Percentiles rank a stretch among this genome's conserved stretches.
These are phyloP conservation scores for Colletotrichum sp. DNA, from an alignment of 2,329 filamentous ascomycete species.

Conservation along the genomic window DNA sequence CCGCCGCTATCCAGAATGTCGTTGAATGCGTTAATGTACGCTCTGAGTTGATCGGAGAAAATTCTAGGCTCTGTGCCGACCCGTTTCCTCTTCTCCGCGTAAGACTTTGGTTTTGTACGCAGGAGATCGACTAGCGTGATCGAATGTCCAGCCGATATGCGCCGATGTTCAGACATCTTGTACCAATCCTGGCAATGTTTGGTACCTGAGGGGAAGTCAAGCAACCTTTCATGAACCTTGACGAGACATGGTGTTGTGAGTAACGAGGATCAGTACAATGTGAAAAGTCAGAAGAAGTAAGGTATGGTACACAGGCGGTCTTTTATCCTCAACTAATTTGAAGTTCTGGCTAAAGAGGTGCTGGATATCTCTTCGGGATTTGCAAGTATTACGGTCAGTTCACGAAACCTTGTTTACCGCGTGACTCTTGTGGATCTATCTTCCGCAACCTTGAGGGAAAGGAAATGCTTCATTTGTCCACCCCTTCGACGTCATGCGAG, in stretches of 20 bases:
- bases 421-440: not conserved
- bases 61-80: not conserved
- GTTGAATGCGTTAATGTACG: not conserved
- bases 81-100: not conserved
- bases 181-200: not conserved
- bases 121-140: not conserved
- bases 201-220: not conserved
- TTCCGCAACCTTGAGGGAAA: not conserved
- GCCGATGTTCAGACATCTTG: accelerated
- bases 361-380: not conserved
- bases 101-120: not conserved
- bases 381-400: not conserved
- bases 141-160: not conserved
- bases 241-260: not conserved
- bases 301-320: not conserved
- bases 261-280: not conserved
- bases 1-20: not conserved
- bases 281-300: accelerated
- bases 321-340: not conserved
- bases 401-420: not conserved
- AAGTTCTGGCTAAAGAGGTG: not conserved
- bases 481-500: not conserved
- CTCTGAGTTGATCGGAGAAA: not conserved
- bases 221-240: not conserved
- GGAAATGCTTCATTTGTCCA: not conserved